Percentiles rank a stretch among this genome's conserved stretches.
Evolutionary conservation across 768 basidiomycete genomes (phyloP).

Genomic region (Suillus occidentalis): DNA sequence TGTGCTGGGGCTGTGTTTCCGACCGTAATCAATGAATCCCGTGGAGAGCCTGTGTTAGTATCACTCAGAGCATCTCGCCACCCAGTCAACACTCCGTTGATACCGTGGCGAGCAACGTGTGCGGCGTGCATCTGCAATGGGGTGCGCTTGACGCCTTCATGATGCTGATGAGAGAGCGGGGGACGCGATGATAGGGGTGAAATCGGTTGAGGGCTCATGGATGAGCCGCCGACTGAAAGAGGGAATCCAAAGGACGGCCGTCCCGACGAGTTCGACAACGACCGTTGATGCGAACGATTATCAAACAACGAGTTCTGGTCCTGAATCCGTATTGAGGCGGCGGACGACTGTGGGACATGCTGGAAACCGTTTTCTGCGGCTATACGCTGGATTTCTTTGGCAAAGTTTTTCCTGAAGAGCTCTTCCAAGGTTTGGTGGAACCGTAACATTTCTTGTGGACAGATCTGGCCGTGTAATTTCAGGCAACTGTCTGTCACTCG

Average conservation of each 20-base stretch:
- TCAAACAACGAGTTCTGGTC: constrained; percentile 52
- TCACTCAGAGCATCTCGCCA: constrained; percentile 58
- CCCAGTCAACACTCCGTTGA: constrained; percentile 78
- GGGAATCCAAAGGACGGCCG: constrained; percentile 49
- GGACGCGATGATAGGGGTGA: constrained; percentile 38
- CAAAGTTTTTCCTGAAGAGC: constrained; percentile 83
- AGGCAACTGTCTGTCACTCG: constrained; percentile 83
- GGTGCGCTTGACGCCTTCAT: constrained; percentile 53
- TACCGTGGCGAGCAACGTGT: constrained; percentile 78
- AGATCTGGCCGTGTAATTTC: constrained; percentile 77
- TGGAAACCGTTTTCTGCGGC: constrained; percentile 59
- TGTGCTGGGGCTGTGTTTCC: constrained; percentile 44
- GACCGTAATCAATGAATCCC: constrained; percentile 75
- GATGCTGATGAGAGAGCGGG: constrained; percentile 7
- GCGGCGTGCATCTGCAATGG: constrained; percentile 80
- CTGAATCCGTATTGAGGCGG: constrained; percentile 36
- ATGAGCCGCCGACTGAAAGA: constrained; percentile 48
- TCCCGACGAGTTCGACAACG: constrained; percentile 46
- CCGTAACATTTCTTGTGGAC: constrained; percentile 83
- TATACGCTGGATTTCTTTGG: constrained; percentile 76
- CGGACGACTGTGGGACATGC: constrained; percentile 41
- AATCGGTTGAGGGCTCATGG: constrained; percentile 46
- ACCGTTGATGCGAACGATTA: constrained; percentile 43
- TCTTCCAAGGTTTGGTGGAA: constrained; percentile 90
- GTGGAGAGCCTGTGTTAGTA: constrained; percentile 53